A percentile compares a stretch with the other conserved stretches of the same genome.
These are phyloP conservation scores for Crithidia bombi DNA, from an alignment of 208 protist genomes.

Conservation along the genomic window DNA sequence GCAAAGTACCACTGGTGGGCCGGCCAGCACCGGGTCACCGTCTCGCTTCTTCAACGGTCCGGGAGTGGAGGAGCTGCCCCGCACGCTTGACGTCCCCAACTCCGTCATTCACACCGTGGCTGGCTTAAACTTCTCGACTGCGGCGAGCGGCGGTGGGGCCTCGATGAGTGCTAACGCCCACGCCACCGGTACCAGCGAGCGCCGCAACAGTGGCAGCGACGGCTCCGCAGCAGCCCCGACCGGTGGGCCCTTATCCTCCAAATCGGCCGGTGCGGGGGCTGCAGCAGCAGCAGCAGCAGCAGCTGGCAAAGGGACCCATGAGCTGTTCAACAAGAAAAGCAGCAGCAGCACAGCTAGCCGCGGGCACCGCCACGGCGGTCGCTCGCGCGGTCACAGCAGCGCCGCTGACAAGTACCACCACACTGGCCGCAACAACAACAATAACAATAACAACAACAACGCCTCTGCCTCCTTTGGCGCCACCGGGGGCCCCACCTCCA, in stretches of 20 bases:
- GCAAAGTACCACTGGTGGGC: too few relatives aligned
- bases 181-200: not conserved
- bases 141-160: not conserved
- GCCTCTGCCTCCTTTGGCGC: not conserved
- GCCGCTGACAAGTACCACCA: slow-evolving; percentile 8
- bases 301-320: not conserved
- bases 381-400: not conserved
- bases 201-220: not conserved
- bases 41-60: slow-evolving; percentile 20
- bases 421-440: slow-evolving; percentile 14
- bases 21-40: slow-evolving; percentile 4
- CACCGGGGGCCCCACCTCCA: not conserved
- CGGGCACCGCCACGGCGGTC: slow-evolving; percentile 1
- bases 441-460: slow-evolving; percentile 12
- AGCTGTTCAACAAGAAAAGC: not conserved
- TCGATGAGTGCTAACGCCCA: not conserved
- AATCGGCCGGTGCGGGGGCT: not conserved
- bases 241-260: not conserved
- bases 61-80: slow-evolving; percentile 5
- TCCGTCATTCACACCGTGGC: slow-evolving; percentile 1
- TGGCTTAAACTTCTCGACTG: slow-evolving; percentile 12
- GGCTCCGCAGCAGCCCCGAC: not conserved
- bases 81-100: slow-evolving; percentile 10
- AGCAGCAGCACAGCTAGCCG: slow-evolving; percentile 5
- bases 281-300: not conserved